Evolutionary conservation across 495 filamentous ascomycete species (phyloP), one percentile per base, ranked within the genome.

Genomic region (Cercophora samala): DNA sequence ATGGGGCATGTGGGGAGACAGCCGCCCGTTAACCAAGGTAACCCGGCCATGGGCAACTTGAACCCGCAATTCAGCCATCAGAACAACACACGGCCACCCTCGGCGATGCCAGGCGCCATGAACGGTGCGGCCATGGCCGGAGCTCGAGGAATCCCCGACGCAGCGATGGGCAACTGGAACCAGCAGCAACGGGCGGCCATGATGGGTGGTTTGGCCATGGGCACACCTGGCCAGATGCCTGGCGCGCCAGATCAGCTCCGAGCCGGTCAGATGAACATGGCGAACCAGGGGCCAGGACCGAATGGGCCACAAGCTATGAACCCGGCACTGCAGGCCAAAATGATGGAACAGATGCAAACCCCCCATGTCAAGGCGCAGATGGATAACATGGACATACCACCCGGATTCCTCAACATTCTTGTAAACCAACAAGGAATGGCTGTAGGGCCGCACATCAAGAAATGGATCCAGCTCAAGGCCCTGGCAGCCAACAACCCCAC

Each of bases 401-500:
- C 59, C 0, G 62, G 42, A 4, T 52, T 82, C 2, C 11, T 82
- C 0, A 59, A 65, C 1, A 66, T 76, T 11, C 24, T 80, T 8
- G 64, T 60, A 13, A 9, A 3, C n/a, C 17, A 23, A 24, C 22
- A 46, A 26, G 60, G 25, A 21, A 32, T 18, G n/a, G 62, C 4
- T 5, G 23, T 88, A 0, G 88, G 90, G 2, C 83, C 83, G 18
- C 76, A 88, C 2, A 76, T 90, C 19, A 89, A 86, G 72, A 89
- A 87, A 64, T 96, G 91, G 91, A 83, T 82, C 26, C 86, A 90
- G 60, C 78, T 96, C 0, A 93, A 91, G 74, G 84, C 81, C 77
- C 86, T 1, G 60, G 67, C 1, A 72, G 80, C 58, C 88, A 88
- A 69, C 80, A 81, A 37, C 72, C 68, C 5, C 53, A 81, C 18